Evolutionary conservation across 1,284 basidiomycete species (phyloP).

Genomic region (Fomitiporia mediterranea): DNA sequence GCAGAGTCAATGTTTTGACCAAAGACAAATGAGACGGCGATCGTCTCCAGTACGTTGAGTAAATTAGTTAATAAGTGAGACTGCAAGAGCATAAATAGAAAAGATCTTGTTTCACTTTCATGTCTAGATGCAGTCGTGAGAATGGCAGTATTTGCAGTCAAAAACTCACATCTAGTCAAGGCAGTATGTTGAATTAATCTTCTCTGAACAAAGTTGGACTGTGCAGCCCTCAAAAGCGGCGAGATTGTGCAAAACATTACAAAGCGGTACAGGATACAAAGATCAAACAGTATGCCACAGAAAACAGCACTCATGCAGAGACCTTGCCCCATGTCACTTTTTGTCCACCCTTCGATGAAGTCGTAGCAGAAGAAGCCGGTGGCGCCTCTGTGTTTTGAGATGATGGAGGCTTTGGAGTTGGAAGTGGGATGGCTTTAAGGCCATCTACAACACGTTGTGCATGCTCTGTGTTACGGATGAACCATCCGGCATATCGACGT

Average conservation of each 20-base stretch:
- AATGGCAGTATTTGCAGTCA: too few relatives aligned
- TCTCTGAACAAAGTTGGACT: too few relatives aligned
- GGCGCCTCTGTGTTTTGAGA: constrained; percentile 2
- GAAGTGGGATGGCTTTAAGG: constrained; percentile 65
- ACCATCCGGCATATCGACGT: constrained; percentile 92
- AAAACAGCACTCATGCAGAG: not conserved
- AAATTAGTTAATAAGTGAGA: too few relatives aligned
- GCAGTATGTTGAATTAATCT: too few relatives aligned
- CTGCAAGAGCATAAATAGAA: too few relatives aligned
- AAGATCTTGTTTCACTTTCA: too few relatives aligned
- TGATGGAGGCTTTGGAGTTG: constrained; percentile 28
- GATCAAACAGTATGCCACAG: not conserved
- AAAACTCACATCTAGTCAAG: too few relatives aligned
- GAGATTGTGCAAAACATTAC: not conserved
- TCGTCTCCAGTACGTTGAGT: too few relatives aligned
- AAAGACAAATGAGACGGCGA: too few relatives aligned
- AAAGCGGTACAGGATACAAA: not conserved
- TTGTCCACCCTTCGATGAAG: constrained; percentile 4
- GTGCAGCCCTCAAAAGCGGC: not conserved
- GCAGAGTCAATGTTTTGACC: too few relatives aligned
- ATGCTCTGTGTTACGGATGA: constrained; percentile 91
- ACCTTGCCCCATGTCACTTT: constrained; percentile 14
- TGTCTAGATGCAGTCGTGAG: too few relatives aligned
- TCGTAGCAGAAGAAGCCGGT: not conserved
- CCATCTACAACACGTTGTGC: constrained; percentile 81